Evolutionary conservation across 164 flowering plant genomes (phyloP).

Genomic region (Piper longum): DNA sequence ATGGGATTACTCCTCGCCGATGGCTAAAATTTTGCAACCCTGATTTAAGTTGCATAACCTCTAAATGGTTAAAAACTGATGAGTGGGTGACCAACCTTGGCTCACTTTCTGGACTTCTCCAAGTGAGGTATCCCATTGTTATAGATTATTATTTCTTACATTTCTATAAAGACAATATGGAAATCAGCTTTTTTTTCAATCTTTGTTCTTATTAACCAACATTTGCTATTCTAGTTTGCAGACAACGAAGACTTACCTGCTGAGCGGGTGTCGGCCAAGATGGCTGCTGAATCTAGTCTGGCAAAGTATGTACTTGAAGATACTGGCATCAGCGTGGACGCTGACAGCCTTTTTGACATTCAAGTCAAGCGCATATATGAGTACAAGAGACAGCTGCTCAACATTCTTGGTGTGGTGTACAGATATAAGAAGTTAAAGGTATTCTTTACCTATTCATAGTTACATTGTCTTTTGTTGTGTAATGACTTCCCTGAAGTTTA

Average conservation of each 20-base stretch:
- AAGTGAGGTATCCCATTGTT: constrained; percentile 28
- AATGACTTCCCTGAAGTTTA: background rate
- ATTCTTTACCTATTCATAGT: constrained; percentile 4
- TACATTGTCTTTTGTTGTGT: background rate
- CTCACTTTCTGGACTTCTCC: constrained; percentile 53
- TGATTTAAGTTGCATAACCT: constrained; percentile 71
- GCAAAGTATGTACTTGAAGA: constrained; percentile 63
- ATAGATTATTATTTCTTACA: background rate
- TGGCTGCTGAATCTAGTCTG: constrained; percentile 77
- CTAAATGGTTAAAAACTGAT: constrained; percentile 91
- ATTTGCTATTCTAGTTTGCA: constrained; percentile 44
- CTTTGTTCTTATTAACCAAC: background rate
- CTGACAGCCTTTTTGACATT: constrained; percentile 84
- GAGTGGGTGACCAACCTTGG: constrained; percentile 83
- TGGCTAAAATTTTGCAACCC: constrained; percentile 96
- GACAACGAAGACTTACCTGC: constrained; percentile 59
- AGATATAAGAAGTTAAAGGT: constrained; percentile 97
- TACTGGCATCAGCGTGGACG: constrained; percentile 70
- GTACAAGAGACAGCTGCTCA: constrained; percentile 86
- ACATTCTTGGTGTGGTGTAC: constrained; percentile 74
- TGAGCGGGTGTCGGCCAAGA: constrained; percentile 93
- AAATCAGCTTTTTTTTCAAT: background rate
- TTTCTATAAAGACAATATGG: background rate
- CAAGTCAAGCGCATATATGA: constrained; percentile 98
- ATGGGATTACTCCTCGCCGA: constrained; percentile 95